Conservation (phyloP, 306 rosid species). For the Glycine latifolia region DNA sequence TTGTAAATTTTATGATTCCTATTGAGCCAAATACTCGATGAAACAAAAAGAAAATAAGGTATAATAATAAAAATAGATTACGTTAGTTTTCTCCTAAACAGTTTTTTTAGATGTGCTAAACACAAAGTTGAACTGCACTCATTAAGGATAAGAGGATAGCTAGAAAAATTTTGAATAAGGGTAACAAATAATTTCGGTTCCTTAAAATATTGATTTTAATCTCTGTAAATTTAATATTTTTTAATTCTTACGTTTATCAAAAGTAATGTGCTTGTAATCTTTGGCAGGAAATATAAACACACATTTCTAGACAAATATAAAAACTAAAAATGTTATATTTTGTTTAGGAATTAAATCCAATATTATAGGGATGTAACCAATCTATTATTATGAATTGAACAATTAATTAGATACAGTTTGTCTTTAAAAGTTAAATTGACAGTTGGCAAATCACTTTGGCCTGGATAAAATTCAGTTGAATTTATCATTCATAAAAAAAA, state of each 20-base stretch:
- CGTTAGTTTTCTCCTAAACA: not conserved
- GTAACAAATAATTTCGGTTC: too few relatives aligned
- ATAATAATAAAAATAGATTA: not conserved
- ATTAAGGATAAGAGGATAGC: not conserved
- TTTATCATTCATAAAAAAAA: too few relatives aligned
- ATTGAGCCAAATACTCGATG: not conserved
- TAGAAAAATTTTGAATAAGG: not conserved
- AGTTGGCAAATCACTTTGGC: not conserved
- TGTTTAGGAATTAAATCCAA: too few relatives aligned
- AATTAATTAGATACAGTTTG: not conserved
- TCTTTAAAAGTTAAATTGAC: conserved; percentile 1
- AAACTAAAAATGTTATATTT: too few relatives aligned
- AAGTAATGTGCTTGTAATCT: too few relatives aligned
- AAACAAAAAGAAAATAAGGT: not conserved
- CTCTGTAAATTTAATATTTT: too few relatives aligned
- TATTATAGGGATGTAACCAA: not conserved
- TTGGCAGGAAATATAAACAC: too few relatives aligned
- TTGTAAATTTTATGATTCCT: not conserved
- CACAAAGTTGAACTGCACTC: not conserved
- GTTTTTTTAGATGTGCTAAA: too few relatives aligned
- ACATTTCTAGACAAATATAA: too few relatives aligned
- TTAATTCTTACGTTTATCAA: too few relatives aligned
- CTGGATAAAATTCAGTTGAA: not conserved
- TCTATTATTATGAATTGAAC: not conserved
- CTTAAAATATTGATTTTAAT: too few relatives aligned